Evolutionary conservation across 164 flowering plant species (phyloP).

Genomic region (Saururus chinensis): DNA sequence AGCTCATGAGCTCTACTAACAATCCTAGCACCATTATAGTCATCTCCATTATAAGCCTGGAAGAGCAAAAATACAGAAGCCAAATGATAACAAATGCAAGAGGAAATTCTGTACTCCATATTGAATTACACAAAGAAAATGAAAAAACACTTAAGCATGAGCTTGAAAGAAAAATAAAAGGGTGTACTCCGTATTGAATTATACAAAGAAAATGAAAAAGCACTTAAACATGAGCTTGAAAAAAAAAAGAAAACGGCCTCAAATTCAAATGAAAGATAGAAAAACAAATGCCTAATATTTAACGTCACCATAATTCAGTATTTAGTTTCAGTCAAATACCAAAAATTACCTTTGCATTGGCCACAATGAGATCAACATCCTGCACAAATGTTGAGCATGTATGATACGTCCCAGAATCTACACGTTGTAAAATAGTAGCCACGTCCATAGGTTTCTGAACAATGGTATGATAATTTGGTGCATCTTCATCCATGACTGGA

Average conservation of each 20-base stretch:
- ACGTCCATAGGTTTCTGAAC: constrained; percentile 94
- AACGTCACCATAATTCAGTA: neutral
- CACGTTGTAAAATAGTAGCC: constrained; percentile 83
- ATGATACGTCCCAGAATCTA: constrained; percentile 81
- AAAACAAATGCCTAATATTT: no score
- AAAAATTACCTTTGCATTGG: constrained; percentile 76
- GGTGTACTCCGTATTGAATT: no score
- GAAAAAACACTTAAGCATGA: no score
- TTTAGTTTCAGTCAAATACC: neutral
- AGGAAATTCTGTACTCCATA: neutral
- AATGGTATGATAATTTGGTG: constrained; percentile 83
- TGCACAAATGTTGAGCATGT: constrained; percentile 67
- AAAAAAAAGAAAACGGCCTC: neutral
- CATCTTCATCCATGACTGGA: constrained; percentile 97
- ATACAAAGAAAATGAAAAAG: neutral
- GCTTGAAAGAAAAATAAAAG: no score
- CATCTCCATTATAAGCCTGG: constrained; percentile 93
- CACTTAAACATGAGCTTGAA: neutral
- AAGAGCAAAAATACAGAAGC: neutral
- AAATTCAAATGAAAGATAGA: no score
- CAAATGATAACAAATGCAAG: no score
- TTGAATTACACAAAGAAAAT: no score
- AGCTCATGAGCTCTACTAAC: constrained; percentile 95
- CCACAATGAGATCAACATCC: constrained; percentile 79
- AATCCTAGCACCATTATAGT: constrained; percentile 90